These are phyloP conservation scores for Sporothrix pseudoabietina DNA, from an alignment of 2,329 filamentous ascomycete species.

Conservation along the genomic window DNA sequence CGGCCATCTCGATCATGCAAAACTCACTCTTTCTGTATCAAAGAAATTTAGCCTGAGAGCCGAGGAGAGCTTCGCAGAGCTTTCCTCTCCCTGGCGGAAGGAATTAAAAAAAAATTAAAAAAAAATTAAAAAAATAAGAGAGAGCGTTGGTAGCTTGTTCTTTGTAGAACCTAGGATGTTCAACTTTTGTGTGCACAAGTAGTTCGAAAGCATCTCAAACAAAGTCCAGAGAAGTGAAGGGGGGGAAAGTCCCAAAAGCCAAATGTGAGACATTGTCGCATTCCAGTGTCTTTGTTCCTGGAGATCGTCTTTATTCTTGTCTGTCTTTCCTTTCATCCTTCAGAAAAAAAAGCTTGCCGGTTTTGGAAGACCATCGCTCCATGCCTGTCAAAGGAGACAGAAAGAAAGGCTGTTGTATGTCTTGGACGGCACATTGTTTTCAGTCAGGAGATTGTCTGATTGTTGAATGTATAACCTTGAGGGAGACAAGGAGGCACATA, in stretches of 20 bases:
- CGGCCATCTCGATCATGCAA: background rate
- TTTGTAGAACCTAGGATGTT: background rate
- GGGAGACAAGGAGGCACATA: background rate
- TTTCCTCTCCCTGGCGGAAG: background rate
- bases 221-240: background rate
- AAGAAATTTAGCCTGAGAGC: background rate
- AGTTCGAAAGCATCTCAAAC: background rate
- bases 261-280: constrained; percentile 18
- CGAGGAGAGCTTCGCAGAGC: background rate
- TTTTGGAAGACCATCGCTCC: background rate
- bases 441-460: background rate
- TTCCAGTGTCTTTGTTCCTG: constrained; percentile 24
- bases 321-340: background rate
- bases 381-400: background rate
- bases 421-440: constrained; percentile 12
- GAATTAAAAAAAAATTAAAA: background rate
- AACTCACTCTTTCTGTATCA: background rate
- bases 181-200: background rate
- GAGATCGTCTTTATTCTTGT: background rate
- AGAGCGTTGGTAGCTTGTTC: background rate
- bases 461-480: background rate
- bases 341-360: background rate
- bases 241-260: background rate
- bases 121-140: no score
- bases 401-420: background rate